Base-by-base conservation (phyloP, 1,139 yeast species). In the Candida buenavistaensis region DNA sequence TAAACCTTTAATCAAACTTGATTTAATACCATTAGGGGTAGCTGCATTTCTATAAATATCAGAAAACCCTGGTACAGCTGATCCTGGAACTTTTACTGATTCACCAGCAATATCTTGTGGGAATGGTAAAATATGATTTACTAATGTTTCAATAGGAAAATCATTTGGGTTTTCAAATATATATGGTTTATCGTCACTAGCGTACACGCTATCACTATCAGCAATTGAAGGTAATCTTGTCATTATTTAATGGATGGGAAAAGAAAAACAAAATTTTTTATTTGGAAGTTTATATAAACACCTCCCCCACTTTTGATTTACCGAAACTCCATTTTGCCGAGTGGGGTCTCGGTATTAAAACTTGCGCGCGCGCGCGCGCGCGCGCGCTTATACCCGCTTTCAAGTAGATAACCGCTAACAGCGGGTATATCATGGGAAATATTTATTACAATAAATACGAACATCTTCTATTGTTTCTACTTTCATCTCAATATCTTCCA, bases 1-100 rank as follows among this genome's bases (percentile, higher is more conserved):
- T 30, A 62, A 45, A 6, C 55, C 60, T 15, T 50, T 45, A 6
- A 47, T 31, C 14, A 61, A 25, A 13, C 45, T 54, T 9, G 41
- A 43, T 42, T 64, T 66, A 27, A 54, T 36, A 3, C 44, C 41
- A 14, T 43, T 43, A 12, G 62, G 55, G n/a, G 32, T 33, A 24
- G 47, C 48, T 17, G 54, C 54, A 43, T 63, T 66, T 28, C 73
- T 46, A 47, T 59, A 68, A 29, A 66, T 54, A 9, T 55, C 49
- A 9, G 69, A 59, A 39, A 40, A 59, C 1, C 69, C 72, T 1
- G 44, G 49, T 20, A 47, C 44, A 19, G 46, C 58, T 10, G 69
- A 51, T 2, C 66, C 67, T 1, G 61, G 56, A 13, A 66, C 38
- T 4, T 64, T 52, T 5, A 55, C 48, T 1, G 70, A 47, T 10